Evolutionary conservation across 2,329 filamentous ascomycete species (phyloP).

Genomic region (Alternaria brassicicola): DNA sequence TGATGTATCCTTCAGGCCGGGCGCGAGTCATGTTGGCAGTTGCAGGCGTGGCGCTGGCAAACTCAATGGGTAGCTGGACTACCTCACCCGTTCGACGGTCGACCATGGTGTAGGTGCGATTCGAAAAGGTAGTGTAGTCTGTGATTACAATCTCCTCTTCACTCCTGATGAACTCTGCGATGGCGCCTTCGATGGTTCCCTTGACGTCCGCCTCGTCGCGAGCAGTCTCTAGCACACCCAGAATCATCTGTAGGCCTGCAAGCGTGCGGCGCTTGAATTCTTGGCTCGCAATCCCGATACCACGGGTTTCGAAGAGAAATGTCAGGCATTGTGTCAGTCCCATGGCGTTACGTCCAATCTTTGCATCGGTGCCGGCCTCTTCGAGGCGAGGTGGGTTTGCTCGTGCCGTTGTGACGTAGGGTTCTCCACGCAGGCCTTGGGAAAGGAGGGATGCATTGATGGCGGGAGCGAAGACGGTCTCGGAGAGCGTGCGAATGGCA

Average conservation of each 20-base stretch:
- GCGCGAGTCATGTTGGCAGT: slow-evolving; percentile 44
- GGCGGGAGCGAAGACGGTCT: slow-evolving; percentile 42
- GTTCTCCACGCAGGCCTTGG: slow-evolving; percentile 41
- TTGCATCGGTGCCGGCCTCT: slow-evolving; percentile 46
- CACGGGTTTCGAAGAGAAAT: slow-evolving; percentile 46
- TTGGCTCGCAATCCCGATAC: slow-evolving; percentile 46
- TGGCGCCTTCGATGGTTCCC: slow-evolving; percentile 36
- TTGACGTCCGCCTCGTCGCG: slow-evolving; percentile 37
- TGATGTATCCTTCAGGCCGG: slow-evolving; percentile 45
- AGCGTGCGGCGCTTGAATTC: slow-evolving; percentile 42
- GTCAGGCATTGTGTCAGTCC: slow-evolving; percentile 45
- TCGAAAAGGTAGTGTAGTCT: slow-evolving; percentile 34
- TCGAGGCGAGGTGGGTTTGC: slow-evolving; percentile 31
- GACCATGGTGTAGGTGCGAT: slow-evolving; percentile 45
- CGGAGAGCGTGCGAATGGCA: slow-evolving; percentile 42
- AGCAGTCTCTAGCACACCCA: slow-evolving; percentile 44
- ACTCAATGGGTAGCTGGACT: slow-evolving; percentile 43
- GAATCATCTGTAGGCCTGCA: slow-evolving; percentile 43
- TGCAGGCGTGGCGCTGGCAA: slow-evolving; percentile 44
- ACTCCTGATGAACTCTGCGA: slow-evolving; percentile 32
- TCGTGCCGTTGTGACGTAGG: slow-evolving; percentile 42
- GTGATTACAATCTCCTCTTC: slow-evolving; percentile 41
- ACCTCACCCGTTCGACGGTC: slow-evolving; percentile 39
- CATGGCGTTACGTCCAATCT: slow-evolving; percentile 48
- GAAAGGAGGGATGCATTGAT: slow-evolving; percentile 38